Conservation (phyloP, 805 yeast genomes). For the Pichia membranifaciens region DNA sequence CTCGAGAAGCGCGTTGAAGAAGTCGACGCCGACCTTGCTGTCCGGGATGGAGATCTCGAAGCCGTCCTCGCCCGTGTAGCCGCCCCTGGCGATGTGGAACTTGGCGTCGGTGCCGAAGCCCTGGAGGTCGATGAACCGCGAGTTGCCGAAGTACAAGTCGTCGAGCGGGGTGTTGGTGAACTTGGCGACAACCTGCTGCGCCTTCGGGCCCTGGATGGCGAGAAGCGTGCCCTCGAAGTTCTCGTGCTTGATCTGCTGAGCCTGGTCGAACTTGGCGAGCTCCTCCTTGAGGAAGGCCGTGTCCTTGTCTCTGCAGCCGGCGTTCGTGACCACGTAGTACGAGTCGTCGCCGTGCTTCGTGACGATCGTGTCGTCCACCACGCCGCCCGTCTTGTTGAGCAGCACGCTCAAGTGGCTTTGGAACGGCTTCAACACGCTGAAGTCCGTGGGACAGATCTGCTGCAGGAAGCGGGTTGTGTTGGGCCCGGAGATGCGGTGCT, state of each 20-base stretch:
- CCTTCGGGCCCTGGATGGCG: constrained; percentile 91
- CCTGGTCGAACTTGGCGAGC: constrained; percentile 31
- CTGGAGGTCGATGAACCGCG: constrained; percentile 41
- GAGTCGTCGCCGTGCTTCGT: constrained; percentile 70
- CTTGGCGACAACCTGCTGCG: constrained; percentile 60
- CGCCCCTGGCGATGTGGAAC: constrained; percentile 86
- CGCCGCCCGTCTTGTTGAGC: constrained; percentile 67
- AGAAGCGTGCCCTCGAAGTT: constrained; percentile 68
- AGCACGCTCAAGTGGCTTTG: constrained; percentile 73
- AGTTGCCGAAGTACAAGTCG: constrained; percentile 68
- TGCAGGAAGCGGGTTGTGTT: constrained; percentile 65
- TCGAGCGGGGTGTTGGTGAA: constrained; percentile 55
- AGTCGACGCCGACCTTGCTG: constrained; percentile 44
- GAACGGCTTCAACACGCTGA: constrained; percentile 48
- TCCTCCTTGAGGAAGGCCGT: constrained; percentile 54
- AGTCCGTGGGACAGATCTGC: constrained; percentile 83
- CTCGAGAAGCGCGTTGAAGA: constrained; percentile 55
- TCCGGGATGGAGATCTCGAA: constrained; percentile 82
- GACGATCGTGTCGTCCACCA: constrained; percentile 89
- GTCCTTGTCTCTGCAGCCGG: constrained; percentile 88
- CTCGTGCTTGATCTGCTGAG: constrained; percentile 27
- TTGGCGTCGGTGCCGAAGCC: constrained; percentile 35
- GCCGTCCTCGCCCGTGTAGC: constrained; percentile 98
- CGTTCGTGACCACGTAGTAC: constrained; percentile 90
- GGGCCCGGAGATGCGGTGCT: constrained; percentile 70